phyloP scores from a whole-genome alignment of 2,329 filamentous ascomycete species.

The Fusarium sterilihyphosum region DNA sequence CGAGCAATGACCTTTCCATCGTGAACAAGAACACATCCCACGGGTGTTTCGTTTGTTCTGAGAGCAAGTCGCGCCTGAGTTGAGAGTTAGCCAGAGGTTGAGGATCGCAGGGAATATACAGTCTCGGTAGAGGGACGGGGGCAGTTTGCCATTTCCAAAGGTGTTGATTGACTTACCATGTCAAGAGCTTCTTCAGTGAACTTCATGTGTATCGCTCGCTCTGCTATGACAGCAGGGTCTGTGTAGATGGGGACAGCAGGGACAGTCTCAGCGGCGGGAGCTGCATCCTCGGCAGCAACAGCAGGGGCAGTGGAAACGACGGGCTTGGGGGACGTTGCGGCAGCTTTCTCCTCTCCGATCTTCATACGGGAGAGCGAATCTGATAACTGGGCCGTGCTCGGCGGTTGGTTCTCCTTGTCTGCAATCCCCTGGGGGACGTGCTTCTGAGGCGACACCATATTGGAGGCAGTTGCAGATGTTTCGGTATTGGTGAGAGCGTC shows the following conservation, averaged over 20 bases:
- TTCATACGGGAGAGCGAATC: conserved; percentile 33
- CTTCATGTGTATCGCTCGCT: conserved; percentile 50
- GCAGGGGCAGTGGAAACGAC: background rate
- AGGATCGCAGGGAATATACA: background rate
- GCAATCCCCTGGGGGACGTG: background rate
- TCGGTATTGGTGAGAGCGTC: background rate
- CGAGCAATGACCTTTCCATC: conserved; percentile 81
- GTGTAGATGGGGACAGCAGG: conserved; percentile 18
- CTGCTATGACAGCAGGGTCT: conserved; percentile 46
- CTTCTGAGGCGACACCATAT: conserved; percentile 34
- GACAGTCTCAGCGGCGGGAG: background rate
- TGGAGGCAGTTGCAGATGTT: background rate
- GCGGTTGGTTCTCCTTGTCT: conserved; percentile 48
- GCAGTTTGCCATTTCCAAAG: background rate
- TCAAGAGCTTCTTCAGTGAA: conserved; percentile 89
- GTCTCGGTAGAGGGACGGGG: background rate
- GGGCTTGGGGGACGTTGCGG: background rate
- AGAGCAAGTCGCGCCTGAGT: conserved; percentile 84
- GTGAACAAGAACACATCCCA: conserved; percentile 93
- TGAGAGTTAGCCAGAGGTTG: conserved; percentile 1
- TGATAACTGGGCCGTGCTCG: conserved; percentile 5
- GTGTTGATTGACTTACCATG: conserved; percentile 71
- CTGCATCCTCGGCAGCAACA: background rate
- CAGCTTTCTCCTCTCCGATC: conserved; percentile 14
- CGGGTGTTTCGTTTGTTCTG: conserved; percentile 88